phyloP scores from a whole-genome alignment of 257 asterid species.

The Coffea canephora region DNA sequence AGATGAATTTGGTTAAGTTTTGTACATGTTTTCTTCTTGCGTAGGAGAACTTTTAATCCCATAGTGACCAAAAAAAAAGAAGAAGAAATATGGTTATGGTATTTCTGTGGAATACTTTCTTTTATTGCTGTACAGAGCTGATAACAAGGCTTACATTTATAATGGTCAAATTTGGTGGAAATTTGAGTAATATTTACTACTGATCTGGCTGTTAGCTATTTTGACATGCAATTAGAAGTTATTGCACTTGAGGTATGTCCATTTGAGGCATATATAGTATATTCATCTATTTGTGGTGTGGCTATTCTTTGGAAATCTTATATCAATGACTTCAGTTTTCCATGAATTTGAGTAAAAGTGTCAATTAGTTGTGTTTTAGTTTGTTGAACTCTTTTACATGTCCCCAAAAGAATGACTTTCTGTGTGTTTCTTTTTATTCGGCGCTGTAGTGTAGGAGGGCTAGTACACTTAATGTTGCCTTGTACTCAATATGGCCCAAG shows the following conservation, averaged over 20 bases:
- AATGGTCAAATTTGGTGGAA: too few species aligned
- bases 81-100: too few species aligned
- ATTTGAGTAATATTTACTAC: too few species aligned
- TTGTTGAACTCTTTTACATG: background rate
- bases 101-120: background rate
- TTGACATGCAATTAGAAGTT: too few species aligned
- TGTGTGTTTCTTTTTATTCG: background rate
- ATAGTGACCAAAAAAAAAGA: too few species aligned
- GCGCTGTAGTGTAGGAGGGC: too few species aligned
- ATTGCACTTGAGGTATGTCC: too few species aligned
- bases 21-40: background rate
- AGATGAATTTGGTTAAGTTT: too few species aligned
- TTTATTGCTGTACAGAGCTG: background rate
- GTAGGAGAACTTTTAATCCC: too few species aligned
- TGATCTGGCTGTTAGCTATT: too few species aligned
- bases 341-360: background rate
- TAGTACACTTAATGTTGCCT: background rate
- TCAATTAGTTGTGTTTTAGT: too few species aligned
- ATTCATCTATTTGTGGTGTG: background rate
- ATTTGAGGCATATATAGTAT: background rate
- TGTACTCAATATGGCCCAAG: background rate
- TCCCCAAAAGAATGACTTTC: background rate
- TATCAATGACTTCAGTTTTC: background rate
- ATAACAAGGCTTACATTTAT: background rate
- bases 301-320: background rate